Percentiles rank a stretch among this genome's conserved stretches.
Evolutionary conservation across 441 rosid genomes (phyloP).

Genomic region (Jatropha podagrica): DNA sequence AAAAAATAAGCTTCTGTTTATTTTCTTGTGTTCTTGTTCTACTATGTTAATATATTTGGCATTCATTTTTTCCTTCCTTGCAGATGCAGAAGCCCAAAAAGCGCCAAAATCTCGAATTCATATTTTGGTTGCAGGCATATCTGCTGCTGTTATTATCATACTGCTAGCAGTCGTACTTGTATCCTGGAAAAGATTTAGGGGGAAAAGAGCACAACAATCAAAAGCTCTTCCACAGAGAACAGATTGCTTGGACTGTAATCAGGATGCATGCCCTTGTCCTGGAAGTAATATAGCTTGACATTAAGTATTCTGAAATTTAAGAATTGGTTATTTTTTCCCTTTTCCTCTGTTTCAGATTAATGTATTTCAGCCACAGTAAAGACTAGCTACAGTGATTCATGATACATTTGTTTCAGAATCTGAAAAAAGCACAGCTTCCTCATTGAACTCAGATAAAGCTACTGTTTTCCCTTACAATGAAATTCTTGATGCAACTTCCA

Average conservation of each 20-base stretch:
- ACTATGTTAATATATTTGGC: neutral
- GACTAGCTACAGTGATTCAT: constrained; percentile 2
- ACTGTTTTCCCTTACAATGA: constrained; percentile 28
- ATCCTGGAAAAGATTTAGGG: constrained; percentile 5
- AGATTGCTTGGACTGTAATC: constrained; percentile 6
- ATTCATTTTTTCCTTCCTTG: neutral
- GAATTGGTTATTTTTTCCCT: neutral
- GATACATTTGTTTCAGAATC: constrained; percentile 17
- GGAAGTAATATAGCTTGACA: neutral
- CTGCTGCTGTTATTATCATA: neutral
- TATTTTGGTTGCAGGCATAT: constrained; percentile 10
- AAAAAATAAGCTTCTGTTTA: neutral
- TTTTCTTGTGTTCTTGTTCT: neutral
- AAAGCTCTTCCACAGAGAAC: neutral
- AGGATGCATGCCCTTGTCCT: neutral
- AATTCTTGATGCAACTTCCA: constrained; percentile 36
- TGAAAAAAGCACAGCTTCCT: constrained; percentile 25
- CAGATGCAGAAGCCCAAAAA: constrained; percentile 6
- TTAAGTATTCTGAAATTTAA: neutral
- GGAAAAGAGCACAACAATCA: neutral
- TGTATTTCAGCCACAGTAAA: neutral
- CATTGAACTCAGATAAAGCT: constrained; percentile 27
- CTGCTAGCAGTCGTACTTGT: neutral
- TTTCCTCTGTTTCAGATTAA: neutral
- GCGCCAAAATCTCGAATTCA: neutral